Evolutionary conservation across 345 rosid species (phyloP).

Genomic region (Turritis glabra): DNA sequence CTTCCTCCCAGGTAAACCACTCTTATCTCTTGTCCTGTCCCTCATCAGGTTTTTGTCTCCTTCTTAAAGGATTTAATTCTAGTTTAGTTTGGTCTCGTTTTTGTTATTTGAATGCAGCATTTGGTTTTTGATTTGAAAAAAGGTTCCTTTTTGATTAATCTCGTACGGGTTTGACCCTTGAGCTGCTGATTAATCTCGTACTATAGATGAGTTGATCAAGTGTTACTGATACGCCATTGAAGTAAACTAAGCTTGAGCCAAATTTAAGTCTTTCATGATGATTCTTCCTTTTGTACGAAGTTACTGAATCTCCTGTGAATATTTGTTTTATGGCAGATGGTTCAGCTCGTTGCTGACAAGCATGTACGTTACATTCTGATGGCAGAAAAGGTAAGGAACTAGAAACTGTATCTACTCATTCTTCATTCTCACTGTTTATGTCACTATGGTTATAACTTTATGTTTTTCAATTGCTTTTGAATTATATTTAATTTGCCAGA

Average conservation of each 20-base stretch:
- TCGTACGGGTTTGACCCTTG: not conserved
- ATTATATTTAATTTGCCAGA: slow-evolving; percentile 37
- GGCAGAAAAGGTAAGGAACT: slow-evolving; percentile 56
- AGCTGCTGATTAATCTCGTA: not conserved
- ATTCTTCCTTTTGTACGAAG: not conserved
- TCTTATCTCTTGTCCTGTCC: not conserved
- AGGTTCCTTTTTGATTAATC: not conserved
- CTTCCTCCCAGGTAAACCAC: slow-evolving; percentile 23
- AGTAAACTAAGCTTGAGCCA: not conserved
- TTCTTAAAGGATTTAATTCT: not conserved
- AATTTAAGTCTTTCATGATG: not conserved
- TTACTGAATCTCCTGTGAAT: slow-evolving; percentile 17
- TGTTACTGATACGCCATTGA: not conserved
- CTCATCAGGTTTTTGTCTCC: not conserved
- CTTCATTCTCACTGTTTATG: not conserved
- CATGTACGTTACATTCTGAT: slow-evolving; percentile 68
- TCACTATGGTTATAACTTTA: not conserved
- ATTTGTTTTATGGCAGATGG: slow-evolving; percentile 49
- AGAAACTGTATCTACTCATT: not conserved
- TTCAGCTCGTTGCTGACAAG: slow-evolving; percentile 58
- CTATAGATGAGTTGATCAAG: not conserved
- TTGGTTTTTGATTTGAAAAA: slow-evolving; percentile 1
- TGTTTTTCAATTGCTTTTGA: not conserved
- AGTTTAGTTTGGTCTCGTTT: slow-evolving; percentile 7
- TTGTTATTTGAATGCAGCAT: not conserved